Base-by-base conservation (phyloP, 805 yeast species). In the Myxozyma neglecta region DNA sequence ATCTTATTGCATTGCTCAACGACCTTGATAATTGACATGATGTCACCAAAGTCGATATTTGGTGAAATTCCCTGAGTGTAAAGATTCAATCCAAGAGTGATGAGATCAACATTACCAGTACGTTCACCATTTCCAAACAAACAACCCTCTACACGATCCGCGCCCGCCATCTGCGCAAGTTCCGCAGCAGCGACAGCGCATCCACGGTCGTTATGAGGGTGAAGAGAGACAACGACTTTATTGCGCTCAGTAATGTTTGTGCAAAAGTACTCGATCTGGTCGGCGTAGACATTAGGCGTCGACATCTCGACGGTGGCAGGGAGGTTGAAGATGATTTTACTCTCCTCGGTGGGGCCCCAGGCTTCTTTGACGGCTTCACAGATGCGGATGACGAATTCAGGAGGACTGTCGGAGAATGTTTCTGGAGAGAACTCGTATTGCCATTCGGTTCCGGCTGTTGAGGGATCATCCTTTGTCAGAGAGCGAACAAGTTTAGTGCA, bases 181-280 rank as follows among this genome's bases (percentile, higher is more conserved):
- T 88, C 96, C 3, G 91, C 87, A 40, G 94, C 94, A 10, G 93
- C 94, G n/a, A 88, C 92, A 13, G 89, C 92, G 73, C 93, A 88
- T 24, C 96, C 96, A 70, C 96, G 81, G 75, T 88, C 94, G 69
- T 88, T 88, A 75, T 88, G 96, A 37, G 90, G 89, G 73, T 88
- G 96, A 59, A 89, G 81, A 13, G 94, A 88, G 55, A 88, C 82
- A 69, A 89, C 84, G 29, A 89, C 82, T 67, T 80, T 85, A 59
- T 87, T 89, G 67, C 96, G 83, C 65, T 88, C 82, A 51, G 83
- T 69, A 59, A 88, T 82, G 63, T 83, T 76, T 14, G 82, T 83
- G 52, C 83, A 72, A 69, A 88, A 88, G 73, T 82, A 87, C 78
- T 88, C 96, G 61, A 88, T 85, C 79, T 88, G 94, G 73, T 88